These are phyloP conservation scores for Glaciozyma antarctica DNA, from an alignment of 768 basidiomycete genomes.

Conservation along the genomic window DNA sequence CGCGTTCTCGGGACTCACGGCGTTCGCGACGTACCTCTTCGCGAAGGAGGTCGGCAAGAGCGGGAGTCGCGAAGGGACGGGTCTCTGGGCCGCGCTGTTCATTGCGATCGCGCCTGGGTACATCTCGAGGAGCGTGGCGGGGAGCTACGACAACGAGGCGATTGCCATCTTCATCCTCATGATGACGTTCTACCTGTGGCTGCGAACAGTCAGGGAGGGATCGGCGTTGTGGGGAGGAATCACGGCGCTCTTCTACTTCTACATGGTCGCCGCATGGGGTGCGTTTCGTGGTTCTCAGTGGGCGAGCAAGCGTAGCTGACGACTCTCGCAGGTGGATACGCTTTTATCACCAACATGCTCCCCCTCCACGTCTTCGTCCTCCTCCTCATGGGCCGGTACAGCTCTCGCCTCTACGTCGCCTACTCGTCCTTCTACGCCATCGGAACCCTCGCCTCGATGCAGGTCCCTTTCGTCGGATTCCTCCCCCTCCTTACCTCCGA, in stretches of 20 bases:
- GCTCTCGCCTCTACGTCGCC: constrained; percentile 78
- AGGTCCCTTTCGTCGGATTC: constrained; percentile 98
- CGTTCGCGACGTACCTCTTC: constrained; percentile 52
- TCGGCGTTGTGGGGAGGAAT: constrained; percentile 83
- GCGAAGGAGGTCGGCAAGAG: constrained; percentile 67
- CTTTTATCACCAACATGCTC: constrained; percentile 99
- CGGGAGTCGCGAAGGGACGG: constrained; percentile 65
- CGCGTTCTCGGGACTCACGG: constrained; percentile 91
- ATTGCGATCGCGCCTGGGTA: constrained; percentile 96
- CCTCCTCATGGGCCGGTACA: constrained; percentile 91
- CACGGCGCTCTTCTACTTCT: constrained; percentile 95
- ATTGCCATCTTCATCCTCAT: constrained; percentile 99
- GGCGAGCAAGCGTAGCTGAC: constrained; percentile 11
- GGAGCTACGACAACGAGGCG: constrained; percentile 98
- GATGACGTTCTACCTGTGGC: constrained; percentile 98
- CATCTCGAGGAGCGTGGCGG: constrained; percentile 96
- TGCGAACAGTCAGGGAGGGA: constrained; percentile 86
- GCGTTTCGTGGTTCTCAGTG: constrained; percentile 33
- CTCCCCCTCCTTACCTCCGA: constrained; percentile 95
- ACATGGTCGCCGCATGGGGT: constrained; percentile 99
- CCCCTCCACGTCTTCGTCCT: constrained; percentile 91
- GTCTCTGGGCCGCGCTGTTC: constrained; percentile 92
- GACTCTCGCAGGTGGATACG: constrained; percentile 62
- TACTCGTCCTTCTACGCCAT: constrained; percentile 98
- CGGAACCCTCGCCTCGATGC: constrained; percentile 95